Percentiles rank a stretch among this genome's conserved stretches.
phyloP scores from a whole-genome alignment of 768 basidiomycete species.

The Leccinum arenicola region DNA sequence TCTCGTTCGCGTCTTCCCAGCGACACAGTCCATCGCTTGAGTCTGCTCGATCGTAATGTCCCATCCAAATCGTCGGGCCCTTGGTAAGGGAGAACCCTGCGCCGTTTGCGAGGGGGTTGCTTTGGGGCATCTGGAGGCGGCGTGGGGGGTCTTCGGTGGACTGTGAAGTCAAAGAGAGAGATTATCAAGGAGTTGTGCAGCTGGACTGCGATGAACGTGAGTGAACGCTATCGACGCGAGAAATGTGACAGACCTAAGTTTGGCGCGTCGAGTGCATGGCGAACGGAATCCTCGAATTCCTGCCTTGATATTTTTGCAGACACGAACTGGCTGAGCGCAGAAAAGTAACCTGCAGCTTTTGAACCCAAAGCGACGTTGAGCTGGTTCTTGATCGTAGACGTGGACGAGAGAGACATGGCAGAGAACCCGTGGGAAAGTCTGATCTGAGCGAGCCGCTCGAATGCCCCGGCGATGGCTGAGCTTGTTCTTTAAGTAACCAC shows the following conservation, averaged over 20 bases:
- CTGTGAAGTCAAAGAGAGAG: constrained; percentile 77
- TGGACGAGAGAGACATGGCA: constrained; percentile 72
- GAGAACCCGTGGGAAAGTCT: constrained; percentile 16
- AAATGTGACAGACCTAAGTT: constrained; percentile 41
- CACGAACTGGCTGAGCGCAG: constrained; percentile 62
- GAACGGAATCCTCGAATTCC: constrained; percentile 74
- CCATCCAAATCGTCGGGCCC: constrained; percentile 58
- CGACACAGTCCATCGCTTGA: constrained; percentile 75
- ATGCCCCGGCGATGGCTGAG: background rate
- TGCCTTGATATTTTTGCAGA: constrained; percentile 63
- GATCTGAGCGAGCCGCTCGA: background rate
- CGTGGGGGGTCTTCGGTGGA: constrained; percentile 63
- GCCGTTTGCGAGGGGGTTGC: constrained; percentile 63
- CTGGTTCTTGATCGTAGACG: constrained; percentile 68
- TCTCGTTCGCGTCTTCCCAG: constrained; percentile 75
- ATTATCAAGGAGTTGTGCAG: constrained; percentile 83
- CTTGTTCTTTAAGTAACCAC: background rate
- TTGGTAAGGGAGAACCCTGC: constrained; percentile 68
- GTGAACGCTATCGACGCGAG: background rate
- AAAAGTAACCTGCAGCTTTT: constrained; percentile 61
- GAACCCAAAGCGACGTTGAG: constrained; percentile 58
- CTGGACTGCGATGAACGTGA: constrained; percentile 49
- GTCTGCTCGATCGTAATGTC: constrained; percentile 55
- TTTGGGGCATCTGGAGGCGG: constrained; percentile 63
- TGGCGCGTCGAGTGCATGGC: constrained; percentile 57